A percentile compares a stretch with the other conserved stretches of the same genome.
These are phyloP conservation scores for Circinella minor DNA, from an alignment of 371 early-diverging fungal species.

Conservation along the genomic window DNA sequence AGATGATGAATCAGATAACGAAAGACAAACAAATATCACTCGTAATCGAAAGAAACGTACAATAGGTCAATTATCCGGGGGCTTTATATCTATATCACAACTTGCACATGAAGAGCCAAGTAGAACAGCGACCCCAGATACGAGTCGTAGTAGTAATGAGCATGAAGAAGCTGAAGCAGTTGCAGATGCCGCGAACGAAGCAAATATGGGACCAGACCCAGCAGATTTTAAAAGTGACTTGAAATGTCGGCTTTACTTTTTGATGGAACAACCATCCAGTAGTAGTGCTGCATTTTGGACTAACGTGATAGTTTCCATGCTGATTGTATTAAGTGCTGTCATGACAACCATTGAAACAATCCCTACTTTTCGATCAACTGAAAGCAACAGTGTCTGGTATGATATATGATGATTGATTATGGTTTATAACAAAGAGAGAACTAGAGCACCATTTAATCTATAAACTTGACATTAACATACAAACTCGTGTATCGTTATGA, in stretches of 20 bases:
- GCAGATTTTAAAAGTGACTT: slow-evolving; percentile 36
- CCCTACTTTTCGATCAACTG: slow-evolving; percentile 71
- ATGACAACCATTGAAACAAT: slow-evolving; percentile 87
- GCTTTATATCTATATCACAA: slow-evolving; percentile 21
- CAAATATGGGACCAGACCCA: slow-evolving; percentile 4
- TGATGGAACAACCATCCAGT: slow-evolving; percentile 77
- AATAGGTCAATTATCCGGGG: slow-evolving; percentile 18
- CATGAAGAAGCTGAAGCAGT: slow-evolving; percentile 59
- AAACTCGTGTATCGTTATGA: not conserved
- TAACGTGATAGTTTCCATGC: slow-evolving; percentile 75
- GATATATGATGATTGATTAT: not conserved
- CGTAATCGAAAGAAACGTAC: slow-evolving; percentile 1
- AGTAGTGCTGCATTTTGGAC: slow-evolving; percentile 74
- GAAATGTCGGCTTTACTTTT: slow-evolving; percentile 67
- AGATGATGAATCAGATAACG: not conserved
- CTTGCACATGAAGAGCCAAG: slow-evolving; percentile 14
- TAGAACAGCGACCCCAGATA: slow-evolving; percentile 7
- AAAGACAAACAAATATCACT: no score
- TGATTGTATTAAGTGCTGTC: slow-evolving; percentile 80
- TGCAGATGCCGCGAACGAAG: slow-evolving; percentile 67
- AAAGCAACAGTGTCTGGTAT: slow-evolving; percentile 68
- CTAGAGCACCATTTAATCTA: no score
- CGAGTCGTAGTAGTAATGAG: slow-evolving; percentile 6
- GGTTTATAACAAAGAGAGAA: not conserved
- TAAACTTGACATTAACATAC: no score